Base-by-base conservation (phyloP, 305 asterid species). In the Euphrasia arctica region DNA sequence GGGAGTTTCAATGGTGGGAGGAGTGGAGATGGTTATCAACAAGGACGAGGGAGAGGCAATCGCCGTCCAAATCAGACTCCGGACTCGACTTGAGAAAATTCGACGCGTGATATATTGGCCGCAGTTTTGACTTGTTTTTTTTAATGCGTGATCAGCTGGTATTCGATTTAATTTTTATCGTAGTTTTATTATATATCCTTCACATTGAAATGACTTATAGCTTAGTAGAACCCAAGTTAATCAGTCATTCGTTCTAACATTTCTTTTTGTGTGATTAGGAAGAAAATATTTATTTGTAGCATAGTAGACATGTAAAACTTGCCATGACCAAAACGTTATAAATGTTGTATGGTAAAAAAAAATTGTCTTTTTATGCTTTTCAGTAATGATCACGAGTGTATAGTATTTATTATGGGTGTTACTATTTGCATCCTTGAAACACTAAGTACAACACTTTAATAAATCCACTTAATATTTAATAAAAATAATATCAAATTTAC, bases 31-130 rank as follows among this genome's bases (percentile, higher is more conserved):
- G 82, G 79, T 8, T 78, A 77, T 65, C 80, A 82, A 14, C 88
- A 78, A 68, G 88, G 83, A 14, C 69, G 89, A 70, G 86, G 79
- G 65, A 69, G 82, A 69, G 85, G 85, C 14, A 67, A 66, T 43
- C 77, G 74, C 34, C 83, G 78, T 47, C 59, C 59, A 10, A 54
- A 9, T 27, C 59, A 54, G 59, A 54, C 27, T 54, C 27, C 13
- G 32, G 5, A 7, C 11, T 54, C 57, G 31, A 51, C 57, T 18
- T 51, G 7, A 48, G 18, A 51, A 54, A 15, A 51, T 15, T 51
- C 9, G 56, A 51, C 18, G 56, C 11, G 18, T 1, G 12, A 51
- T 51, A 51, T 51, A 51, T 51, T 51, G 56, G 29, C 9, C 28
- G 56, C 56, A 51, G 25, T 51, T 51, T 51, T 51, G 56, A 51